Evolutionary conservation across 2,329 filamentous ascomycete genomes (phyloP).

Genomic region (Diplocarpon rosae): DNA sequence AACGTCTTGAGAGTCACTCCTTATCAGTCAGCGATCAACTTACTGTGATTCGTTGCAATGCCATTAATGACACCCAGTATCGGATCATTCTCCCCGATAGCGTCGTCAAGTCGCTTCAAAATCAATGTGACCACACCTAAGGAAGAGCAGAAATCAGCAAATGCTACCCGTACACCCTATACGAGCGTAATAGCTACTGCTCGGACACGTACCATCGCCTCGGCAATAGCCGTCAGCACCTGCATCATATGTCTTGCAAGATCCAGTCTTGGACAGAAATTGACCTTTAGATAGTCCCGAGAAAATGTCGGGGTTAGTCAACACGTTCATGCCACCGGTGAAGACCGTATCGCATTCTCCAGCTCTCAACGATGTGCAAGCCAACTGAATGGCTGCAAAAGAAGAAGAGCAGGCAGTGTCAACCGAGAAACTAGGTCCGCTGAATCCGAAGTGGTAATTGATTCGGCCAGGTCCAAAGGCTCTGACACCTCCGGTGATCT

Average conservation of each 20-base stretch:
- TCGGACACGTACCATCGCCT: slow-evolving; percentile 30
- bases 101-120: slow-evolving; percentile 37
- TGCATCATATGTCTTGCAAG: slow-evolving; percentile 37
- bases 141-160: too few species aligned
- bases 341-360: slow-evolving; percentile 16
- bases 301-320: slow-evolving; percentile 22
- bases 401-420: slow-evolving; percentile 31
- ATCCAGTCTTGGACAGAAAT: slow-evolving; percentile 32
- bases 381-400: slow-evolving; percentile 24
- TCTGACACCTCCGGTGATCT: slow-evolving; percentile 14
- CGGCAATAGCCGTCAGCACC: slow-evolving; percentile 42
- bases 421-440: slow-evolving; percentile 26
- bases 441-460: slow-evolving; percentile 31
- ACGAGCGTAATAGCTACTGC: too few species aligned
- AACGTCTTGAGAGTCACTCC: too few species aligned
- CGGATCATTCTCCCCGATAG: slow-evolving; percentile 36
- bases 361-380: slow-evolving; percentile 14
- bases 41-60: slow-evolving; percentile 59
- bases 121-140: slow-evolving; percentile 32
- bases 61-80: slow-evolving; percentile 49
- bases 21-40: too few species aligned
- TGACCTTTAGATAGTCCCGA: slow-evolving; percentile 11
- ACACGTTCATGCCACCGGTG: slow-evolving; percentile 16
- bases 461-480: slow-evolving; percentile 25
- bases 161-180: too few species aligned